phyloP scores from a whole-genome alignment of 371 early-diverging fungal species.

The Mucor indicus region DNA sequence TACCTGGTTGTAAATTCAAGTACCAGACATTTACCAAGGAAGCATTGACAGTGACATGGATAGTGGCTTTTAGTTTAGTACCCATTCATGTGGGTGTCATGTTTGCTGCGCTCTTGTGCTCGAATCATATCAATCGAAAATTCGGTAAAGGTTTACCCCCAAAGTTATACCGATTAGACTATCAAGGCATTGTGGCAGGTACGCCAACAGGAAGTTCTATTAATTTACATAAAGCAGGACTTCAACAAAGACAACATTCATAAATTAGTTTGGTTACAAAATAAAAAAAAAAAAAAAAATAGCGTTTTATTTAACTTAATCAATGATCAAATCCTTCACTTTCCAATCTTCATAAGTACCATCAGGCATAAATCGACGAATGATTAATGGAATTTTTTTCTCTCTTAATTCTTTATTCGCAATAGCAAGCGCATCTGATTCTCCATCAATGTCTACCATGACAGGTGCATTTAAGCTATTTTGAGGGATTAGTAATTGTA shows the following conservation, averaged over 20 bases:
- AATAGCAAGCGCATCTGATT: slow-evolving; percentile 94
- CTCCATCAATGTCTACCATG: slow-evolving; percentile 93
- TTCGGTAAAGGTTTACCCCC: slow-evolving; percentile 50
- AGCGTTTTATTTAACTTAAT: slow-evolving; percentile 17
- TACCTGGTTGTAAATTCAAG: slow-evolving; percentile 50
- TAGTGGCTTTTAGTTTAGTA: slow-evolving; percentile 48
- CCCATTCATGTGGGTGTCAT: slow-evolving; percentile 50
- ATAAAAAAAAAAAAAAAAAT: neutral
- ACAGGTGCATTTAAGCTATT: slow-evolving; percentile 95
- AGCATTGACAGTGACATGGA: slow-evolving; percentile 37
- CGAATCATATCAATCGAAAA: slow-evolving; percentile 56
- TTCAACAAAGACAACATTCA: slow-evolving; percentile 41
- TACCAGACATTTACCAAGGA: slow-evolving; percentile 47
- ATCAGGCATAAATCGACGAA: slow-evolving; percentile 94
- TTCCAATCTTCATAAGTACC: slow-evolving; percentile 96
- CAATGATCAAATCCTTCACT: slow-evolving; percentile 83
- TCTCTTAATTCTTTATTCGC: slow-evolving; percentile 94
- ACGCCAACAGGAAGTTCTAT: slow-evolving; percentile 45
- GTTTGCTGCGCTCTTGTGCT: slow-evolving; percentile 49
- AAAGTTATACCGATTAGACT: slow-evolving; percentile 48
- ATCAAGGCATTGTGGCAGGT: slow-evolving; percentile 45
- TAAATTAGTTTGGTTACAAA: neutral
- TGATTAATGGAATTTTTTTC: slow-evolving; percentile 92
- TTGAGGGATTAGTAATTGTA: no score
- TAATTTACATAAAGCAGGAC: slow-evolving; percentile 32